A percentile compares a stretch with the other conserved stretches of the same genome.
phyloP scores from a whole-genome alignment of 495 filamentous ascomycete species.

The Lepraria neglecta region DNA sequence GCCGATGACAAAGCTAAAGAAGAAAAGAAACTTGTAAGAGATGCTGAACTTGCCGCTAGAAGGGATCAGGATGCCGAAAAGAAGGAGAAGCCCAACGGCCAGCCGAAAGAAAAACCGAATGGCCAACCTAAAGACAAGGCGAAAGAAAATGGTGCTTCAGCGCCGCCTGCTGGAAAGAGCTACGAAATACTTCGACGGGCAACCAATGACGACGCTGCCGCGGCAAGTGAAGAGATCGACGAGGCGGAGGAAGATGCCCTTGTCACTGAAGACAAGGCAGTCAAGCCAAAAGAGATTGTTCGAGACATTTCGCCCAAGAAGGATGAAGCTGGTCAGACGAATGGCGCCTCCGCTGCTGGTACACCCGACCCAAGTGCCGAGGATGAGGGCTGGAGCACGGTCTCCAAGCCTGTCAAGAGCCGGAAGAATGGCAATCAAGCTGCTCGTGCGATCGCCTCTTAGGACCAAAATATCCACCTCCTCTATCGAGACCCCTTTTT shows the following conservation, averaged over 20 bases:
- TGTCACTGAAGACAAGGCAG: constrained; percentile 35
- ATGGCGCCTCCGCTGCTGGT: constrained; percentile 38
- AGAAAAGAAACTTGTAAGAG: constrained; percentile 34
- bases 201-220: constrained; percentile 41
- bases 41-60: constrained; percentile 49
- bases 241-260: constrained; percentile 32
- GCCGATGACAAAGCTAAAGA: constrained; percentile 49
- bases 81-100: constrained; percentile 34
- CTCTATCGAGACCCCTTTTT: neutral
- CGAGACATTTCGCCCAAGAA: constrained; percentile 30
- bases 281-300: constrained; percentile 41
- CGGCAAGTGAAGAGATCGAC: constrained; percentile 28
- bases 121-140: constrained; percentile 26
- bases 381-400: constrained; percentile 75
- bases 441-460: constrained; percentile 45
- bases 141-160: constrained; percentile 40
- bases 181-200: constrained; percentile 51
- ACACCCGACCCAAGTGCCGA: constrained; percentile 37
- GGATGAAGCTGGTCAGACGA: constrained; percentile 26
- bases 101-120: constrained; percentile 16
- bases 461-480: neutral
- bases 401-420: constrained; percentile 50
- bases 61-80: constrained; percentile 42
- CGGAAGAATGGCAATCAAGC: constrained; percentile 42
- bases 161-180: constrained; percentile 41